phyloP scores from a whole-genome alignment of 192 early-diverging fungal genomes.

The Backusella morwellensis region DNA sequence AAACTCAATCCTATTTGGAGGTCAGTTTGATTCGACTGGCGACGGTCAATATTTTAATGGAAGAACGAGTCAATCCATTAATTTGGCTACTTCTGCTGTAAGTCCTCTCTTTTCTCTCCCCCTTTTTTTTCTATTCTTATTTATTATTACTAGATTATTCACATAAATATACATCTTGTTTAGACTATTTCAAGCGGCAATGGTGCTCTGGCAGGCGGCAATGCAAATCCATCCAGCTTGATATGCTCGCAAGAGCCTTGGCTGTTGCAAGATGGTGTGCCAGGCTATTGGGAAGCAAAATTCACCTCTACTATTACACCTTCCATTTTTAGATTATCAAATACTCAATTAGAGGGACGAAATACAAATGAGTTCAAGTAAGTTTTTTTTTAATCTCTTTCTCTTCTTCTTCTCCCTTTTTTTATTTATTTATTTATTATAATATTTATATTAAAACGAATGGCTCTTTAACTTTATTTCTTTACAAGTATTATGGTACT shows the following conservation, averaged over 20 bases:
- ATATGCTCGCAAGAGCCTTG: constrained; percentile 52
- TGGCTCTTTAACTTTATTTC: neutral
- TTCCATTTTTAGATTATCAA: constrained; percentile 64
- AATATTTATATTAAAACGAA: neutral
- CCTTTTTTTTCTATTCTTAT: neutral
- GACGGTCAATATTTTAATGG: constrained; percentile 56
- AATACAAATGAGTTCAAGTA: constrained; percentile 65
- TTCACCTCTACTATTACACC: constrained; percentile 58
- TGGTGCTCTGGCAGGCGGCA: constrained; percentile 36
- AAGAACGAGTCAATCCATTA: constrained; percentile 49
- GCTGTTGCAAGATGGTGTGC: constrained; percentile 64
- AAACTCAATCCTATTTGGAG: constrained; percentile 62
- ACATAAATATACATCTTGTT: too few relatives aligned
- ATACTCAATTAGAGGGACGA: constrained; percentile 55
- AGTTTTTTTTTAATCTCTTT: neutral
- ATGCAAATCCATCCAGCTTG: constrained; percentile 37
- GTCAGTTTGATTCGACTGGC: constrained; percentile 61
- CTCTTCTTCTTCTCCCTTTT: neutral
- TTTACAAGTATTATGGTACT: constrained; percentile 51
- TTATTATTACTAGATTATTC: neutral
- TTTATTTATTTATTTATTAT: neutral
- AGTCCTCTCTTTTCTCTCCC: neutral
- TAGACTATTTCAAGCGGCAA: constrained; percentile 49
- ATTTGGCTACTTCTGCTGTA: constrained; percentile 41
- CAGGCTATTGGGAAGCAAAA: constrained; percentile 65